Evolutionary conservation across 805 yeast species (phyloP).

Genomic region (Candida lessepsii): DNA sequence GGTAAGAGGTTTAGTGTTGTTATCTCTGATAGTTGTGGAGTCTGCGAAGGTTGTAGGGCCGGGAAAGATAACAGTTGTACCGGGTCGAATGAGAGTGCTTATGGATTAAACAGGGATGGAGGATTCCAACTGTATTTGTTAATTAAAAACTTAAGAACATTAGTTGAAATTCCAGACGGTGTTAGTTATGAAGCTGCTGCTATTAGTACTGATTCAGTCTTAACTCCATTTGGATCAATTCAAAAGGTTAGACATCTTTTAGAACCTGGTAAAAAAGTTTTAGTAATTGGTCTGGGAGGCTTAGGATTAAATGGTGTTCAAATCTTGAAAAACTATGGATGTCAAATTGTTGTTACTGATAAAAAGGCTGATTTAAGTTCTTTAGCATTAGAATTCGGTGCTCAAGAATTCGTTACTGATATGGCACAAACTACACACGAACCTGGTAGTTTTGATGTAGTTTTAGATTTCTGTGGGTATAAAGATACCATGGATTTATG

Average conservation of each 20-base stretch:
- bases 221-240: slow-evolving; percentile 44
- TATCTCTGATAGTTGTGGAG: slow-evolving; percentile 35
- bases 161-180: slow-evolving; percentile 40
- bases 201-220: slow-evolving; percentile 40
- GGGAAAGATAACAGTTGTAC: slow-evolving; percentile 36
- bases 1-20: slow-evolving; percentile 32
- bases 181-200: slow-evolving; percentile 41
- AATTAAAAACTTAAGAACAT: slow-evolving; percentile 31
- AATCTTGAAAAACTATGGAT: slow-evolving; percentile 31
- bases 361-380: slow-evolving; percentile 24
- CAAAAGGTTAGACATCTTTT: slow-evolving; percentile 28
- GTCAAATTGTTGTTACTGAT: slow-evolving; percentile 35
- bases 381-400: slow-evolving; percentile 36
- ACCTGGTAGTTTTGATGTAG: slow-evolving; percentile 43
- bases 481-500: slow-evolving; percentile 29
- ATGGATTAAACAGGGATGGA: slow-evolving; percentile 39
- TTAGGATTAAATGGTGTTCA: slow-evolving; percentile 45
- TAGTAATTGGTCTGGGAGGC: slow-evolving; percentile 43
- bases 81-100: slow-evolving; percentile 21
- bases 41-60: slow-evolving; percentile 31
- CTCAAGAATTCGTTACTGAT: slow-evolving; percentile 40
- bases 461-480: slow-evolving; percentile 40
- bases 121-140: slow-evolving; percentile 42
- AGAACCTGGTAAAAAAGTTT: slow-evolving; percentile 35
- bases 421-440: too few species aligned